These are phyloP conservation scores for Prosopis cineraria DNA, from an alignment of 306 rosid genomes.

Conservation along the genomic window DNA sequence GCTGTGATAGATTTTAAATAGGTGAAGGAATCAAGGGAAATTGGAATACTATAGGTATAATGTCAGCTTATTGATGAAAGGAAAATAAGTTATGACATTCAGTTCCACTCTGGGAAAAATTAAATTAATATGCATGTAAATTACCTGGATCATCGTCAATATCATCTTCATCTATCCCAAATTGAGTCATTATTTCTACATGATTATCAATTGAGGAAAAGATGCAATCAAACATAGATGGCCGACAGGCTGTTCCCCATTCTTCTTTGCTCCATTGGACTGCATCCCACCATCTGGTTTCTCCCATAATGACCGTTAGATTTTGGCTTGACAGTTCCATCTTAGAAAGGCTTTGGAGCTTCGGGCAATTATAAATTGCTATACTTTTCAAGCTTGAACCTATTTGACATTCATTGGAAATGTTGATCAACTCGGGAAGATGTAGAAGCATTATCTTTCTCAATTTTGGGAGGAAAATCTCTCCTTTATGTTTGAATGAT, in stretches of 20 bases:
- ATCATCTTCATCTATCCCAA: not conserved
- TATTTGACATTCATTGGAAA: not conserved
- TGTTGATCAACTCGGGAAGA: not conserved
- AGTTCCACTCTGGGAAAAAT: not conserved
- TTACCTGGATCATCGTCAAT: not conserved
- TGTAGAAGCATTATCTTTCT: constrained; percentile 1
- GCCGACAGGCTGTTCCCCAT: not conserved
- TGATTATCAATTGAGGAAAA: not conserved
- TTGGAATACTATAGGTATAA: no score
- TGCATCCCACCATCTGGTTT: constrained; percentile 17
- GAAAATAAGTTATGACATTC: not conserved
- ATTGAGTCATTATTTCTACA: not conserved
- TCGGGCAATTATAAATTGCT: constrained; percentile 12
- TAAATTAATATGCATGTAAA: no score
- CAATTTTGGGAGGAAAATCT: not conserved
- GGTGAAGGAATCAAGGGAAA: no score
- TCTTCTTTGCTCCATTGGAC: not conserved
- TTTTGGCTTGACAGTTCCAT: not conserved
- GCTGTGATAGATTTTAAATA: no score
- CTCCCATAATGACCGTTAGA: not conserved
- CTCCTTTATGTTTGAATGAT: not conserved
- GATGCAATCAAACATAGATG: not conserved
- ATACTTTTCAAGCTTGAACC: not conserved
- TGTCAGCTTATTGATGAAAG: no score
- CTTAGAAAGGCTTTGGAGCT: not conserved